These are phyloP conservation scores for Phytophthora rubi DNA, from an alignment of 352 stramenopile genomes.

Conservation along the genomic window DNA sequence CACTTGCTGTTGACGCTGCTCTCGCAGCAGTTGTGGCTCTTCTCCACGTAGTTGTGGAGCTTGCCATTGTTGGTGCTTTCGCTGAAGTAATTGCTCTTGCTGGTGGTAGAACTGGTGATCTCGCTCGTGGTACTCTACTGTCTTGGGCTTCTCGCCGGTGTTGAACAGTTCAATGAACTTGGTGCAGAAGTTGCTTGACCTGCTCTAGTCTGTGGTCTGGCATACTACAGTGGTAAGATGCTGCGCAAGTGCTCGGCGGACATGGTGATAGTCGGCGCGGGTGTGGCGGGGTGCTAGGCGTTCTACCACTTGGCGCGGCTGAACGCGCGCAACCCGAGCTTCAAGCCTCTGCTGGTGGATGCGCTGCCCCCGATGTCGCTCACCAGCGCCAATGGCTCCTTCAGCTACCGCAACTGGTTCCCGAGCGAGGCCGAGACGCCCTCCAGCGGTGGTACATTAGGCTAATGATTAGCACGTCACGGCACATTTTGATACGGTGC, in stretches of 20 bases:
- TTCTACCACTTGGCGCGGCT: constrained; percentile 80
- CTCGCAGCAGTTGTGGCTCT: no score
- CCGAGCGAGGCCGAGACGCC: constrained; percentile 67
- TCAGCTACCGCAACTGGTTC: constrained; percentile 89
- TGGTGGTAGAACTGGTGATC: no score
- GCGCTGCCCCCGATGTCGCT: constrained; percentile 68
- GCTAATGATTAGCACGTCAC: background rate
- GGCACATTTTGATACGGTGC: constrained; percentile 2
- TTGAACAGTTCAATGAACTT: no score
- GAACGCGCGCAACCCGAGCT: constrained; percentile 61
- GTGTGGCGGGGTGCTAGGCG: constrained; percentile 76
- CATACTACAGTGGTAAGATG: constrained; percentile 16
- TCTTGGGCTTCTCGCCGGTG: no score
- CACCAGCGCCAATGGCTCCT: constrained; percentile 81
- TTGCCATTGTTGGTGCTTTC: no score
- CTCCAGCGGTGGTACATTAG: no score
- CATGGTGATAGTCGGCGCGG: constrained; percentile 75
- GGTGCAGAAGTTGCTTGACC: no score
- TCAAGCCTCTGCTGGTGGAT: constrained; percentile 80
- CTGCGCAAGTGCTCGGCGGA: constrained; percentile 62
- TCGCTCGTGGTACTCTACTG: no score
- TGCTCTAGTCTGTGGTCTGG: no score
- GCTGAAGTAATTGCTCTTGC: no score
- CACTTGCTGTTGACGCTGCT: no score
- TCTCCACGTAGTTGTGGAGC: no score